Evolutionary conservation across 2,329 filamentous ascomycete species (phyloP).

Genomic region (Paracoccidioides brasiliensis): DNA sequence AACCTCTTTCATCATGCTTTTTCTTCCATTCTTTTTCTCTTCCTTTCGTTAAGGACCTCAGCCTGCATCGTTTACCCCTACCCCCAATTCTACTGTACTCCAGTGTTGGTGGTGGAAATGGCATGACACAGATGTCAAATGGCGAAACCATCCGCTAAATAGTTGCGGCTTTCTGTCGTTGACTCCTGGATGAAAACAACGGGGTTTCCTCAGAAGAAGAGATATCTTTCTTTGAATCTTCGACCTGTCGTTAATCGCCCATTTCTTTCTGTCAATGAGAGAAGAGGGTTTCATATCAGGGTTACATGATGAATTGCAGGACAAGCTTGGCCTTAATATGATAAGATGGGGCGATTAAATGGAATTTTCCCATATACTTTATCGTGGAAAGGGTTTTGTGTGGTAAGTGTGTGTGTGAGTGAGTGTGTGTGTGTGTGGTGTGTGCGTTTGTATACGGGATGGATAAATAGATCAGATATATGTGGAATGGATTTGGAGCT

Average conservation of each 20-base stretch:
- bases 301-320: conserved; percentile 22
- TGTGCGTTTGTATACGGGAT: no score
- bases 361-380: not conserved
- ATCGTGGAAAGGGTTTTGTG: not conserved
- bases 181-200: conserved; percentile 22
- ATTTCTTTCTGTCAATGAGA: conserved; percentile 34
- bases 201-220: conserved; percentile 29
- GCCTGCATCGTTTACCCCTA: conserved; percentile 26
- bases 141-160: conserved; percentile 19
- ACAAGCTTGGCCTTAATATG: not conserved
- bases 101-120: conserved; percentile 7
- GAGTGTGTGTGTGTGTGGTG: no score
- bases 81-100: not conserved
- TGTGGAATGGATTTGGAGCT: no score
- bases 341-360: not conserved
- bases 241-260: conserved; percentile 39
- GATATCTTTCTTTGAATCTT: conserved; percentile 5
- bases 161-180: conserved; percentile 35
- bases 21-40: conserved; percentile 15
- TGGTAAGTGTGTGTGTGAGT: no score
- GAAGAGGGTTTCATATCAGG: conserved; percentile 39
- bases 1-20: conserved; percentile 3
- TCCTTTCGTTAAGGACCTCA: conserved; percentile 25
- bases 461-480: no score
- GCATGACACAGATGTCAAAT: conserved; percentile 28